Percentiles rank a stretch among this genome's conserved stretches.
phyloP scores from a whole-genome alignment of 306 rosid species.

The Prunus kanzakura region DNA sequence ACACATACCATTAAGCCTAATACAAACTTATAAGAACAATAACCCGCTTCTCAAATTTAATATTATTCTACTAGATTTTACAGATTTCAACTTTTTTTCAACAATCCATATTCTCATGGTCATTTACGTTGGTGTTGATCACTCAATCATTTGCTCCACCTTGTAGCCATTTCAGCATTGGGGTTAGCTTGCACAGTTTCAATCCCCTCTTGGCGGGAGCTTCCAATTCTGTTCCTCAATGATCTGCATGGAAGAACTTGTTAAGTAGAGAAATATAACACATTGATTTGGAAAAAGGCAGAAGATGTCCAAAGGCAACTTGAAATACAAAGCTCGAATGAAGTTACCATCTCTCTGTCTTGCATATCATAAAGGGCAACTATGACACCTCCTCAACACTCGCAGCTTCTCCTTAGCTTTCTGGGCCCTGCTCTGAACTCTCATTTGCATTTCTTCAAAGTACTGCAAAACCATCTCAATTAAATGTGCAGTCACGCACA shows the following conservation, averaged over 20 bases:
- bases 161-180: neutral
- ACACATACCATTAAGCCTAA: neutral
- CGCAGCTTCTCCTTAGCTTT: conserved; percentile 58
- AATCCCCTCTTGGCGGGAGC: neutral
- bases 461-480: conserved; percentile 33
- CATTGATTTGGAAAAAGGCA: too few species aligned
- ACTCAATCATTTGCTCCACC: neutral
- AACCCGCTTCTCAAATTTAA: neutral
- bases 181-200: neutral
- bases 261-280: neutral
- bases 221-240: neutral
- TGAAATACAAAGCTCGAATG: neutral
- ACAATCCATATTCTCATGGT: neutral
- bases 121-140: neutral
- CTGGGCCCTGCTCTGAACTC: conserved; percentile 51
- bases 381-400: conserved; percentile 54
- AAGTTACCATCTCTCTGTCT: neutral
- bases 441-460: conserved; percentile 50
- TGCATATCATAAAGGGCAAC: conserved; percentile 49
- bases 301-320: neutral
- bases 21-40: neutral
- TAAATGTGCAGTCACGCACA: neutral
- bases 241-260: neutral
- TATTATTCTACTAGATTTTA: neutral
- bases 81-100: neutral